These are phyloP conservation scores for Dryas drummondii DNA, from an alignment of 306 rosid species.

Conservation along the genomic window DNA sequence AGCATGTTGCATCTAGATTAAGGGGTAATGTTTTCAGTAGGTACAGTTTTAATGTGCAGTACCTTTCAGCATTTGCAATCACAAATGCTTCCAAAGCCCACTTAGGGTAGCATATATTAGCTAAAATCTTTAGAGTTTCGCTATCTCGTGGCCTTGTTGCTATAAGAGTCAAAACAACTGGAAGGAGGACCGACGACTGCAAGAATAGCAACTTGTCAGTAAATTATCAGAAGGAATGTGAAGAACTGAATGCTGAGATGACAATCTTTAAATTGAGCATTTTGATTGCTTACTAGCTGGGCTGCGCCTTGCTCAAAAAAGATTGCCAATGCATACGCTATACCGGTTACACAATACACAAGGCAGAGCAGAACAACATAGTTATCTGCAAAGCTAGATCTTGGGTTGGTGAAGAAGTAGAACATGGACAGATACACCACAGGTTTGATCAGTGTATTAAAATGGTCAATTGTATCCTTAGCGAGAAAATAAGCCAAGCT, in stretches of 20 bases:
- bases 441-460: constrained; percentile 79
- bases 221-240: constrained; percentile 16
- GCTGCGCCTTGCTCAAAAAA: constrained; percentile 88
- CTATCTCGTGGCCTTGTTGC: constrained; percentile 63
- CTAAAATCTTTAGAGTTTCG: constrained; percentile 50
- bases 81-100: constrained; percentile 95
- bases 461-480: constrained; percentile 86
- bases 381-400: constrained; percentile 82
- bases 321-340: constrained; percentile 81
- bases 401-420: constrained; percentile 88
- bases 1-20: neutral
- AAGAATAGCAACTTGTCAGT: constrained; percentile 30
- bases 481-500: constrained; percentile 97
- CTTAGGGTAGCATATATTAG: constrained; percentile 77
- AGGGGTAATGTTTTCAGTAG: neutral
- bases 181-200: constrained; percentile 95
- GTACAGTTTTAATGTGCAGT: neutral
- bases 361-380: constrained; percentile 75
- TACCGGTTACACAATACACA: constrained; percentile 92
- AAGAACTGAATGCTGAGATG: neutral
- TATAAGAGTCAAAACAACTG: constrained; percentile 86
- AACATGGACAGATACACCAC: constrained; percentile 88
- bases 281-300: constrained; percentile 66
- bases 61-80: constrained; percentile 91
- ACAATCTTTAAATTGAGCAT: neutral